A percentile compares a stretch with the other conserved stretches of the same genome.
These are phyloP conservation scores for Jaltomata sinuosa DNA, from an alignment of 257 asterid genomes.

Conservation along the genomic window DNA sequence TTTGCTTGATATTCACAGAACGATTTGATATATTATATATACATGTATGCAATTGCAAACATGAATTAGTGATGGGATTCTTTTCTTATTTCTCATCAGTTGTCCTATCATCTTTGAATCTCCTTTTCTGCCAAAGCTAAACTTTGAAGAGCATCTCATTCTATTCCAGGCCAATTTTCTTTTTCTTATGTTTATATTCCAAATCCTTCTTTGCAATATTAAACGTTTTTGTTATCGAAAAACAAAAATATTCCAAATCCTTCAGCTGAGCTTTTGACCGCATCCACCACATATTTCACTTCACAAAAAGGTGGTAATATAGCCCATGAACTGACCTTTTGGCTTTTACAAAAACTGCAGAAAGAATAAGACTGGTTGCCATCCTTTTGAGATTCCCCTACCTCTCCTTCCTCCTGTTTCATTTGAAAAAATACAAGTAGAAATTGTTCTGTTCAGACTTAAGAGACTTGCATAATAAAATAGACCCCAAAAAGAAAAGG, in stretches of 20 bases:
- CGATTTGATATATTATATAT: neutral
- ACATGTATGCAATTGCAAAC: neutral
- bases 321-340: neutral
- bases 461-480: neutral
- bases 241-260: neutral
- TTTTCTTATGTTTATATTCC: neutral
- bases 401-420: neutral
- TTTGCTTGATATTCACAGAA: neutral
- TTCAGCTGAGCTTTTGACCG: neutral
- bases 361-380: neutral
- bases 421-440: neutral
- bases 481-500: neutral
- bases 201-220: neutral
- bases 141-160: slow-evolving; percentile 11
- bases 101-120: slow-evolving; percentile 1
- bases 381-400: neutral
- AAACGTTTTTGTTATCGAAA: neutral
- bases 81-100: neutral
- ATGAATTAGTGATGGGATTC: neutral
- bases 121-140: slow-evolving; percentile 1
- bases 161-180: neutral
- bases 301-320: neutral
- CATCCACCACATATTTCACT: neutral
- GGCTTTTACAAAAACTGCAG: neutral
- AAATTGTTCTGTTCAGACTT: neutral